Percentiles rank a stretch among this genome's conserved stretches.
Evolutionary conservation across 1,139 yeast species (phyloP).

Genomic region (Hemisphaericaspora lyxosophila): DNA sequence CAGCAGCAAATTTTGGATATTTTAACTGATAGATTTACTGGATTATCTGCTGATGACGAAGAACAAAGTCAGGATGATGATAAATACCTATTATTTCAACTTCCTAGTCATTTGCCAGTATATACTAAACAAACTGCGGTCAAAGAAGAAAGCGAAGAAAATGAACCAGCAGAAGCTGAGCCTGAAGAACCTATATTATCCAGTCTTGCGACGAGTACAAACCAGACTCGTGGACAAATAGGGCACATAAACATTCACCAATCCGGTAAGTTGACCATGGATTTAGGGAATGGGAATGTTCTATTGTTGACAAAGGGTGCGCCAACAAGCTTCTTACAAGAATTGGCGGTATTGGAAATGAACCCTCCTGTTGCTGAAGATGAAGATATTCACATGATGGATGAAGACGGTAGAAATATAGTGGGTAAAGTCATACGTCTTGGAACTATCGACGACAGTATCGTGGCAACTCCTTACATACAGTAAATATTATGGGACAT

Average conservation of each 20-base stretch:
- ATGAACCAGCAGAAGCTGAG: conserved; percentile 12
- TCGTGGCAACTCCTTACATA: conserved; percentile 50
- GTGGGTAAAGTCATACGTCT: conserved; percentile 50
- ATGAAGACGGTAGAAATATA: conserved; percentile 39
- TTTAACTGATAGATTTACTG: conserved; percentile 25
- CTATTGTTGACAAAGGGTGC: conserved; percentile 78
- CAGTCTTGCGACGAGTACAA: conserved; percentile 13
- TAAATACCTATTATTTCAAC: conserved; percentile 58
- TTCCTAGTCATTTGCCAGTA: conserved; percentile 67
- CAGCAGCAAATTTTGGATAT: conserved; percentile 30
- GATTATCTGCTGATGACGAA: conserved; percentile 18
- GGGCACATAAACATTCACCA: conserved; percentile 75
- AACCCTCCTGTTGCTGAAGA: conserved; percentile 13
- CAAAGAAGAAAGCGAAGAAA: conserved; percentile 16
- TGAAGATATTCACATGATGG: conserved; percentile 29
- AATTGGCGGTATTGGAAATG: conserved; percentile 58
- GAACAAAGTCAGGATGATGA: conserved; percentile 14
- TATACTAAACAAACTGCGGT: conserved; percentile 29
- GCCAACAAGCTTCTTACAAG: conserved; percentile 70
- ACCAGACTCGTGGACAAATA: conserved; percentile 50
- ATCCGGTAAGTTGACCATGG: conserved; percentile 76
- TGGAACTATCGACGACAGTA: conserved; percentile 62
- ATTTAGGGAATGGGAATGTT: conserved; percentile 62
- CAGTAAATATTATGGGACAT: conserved; percentile 3
- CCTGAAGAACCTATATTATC: conserved; percentile 8